phyloP scores from a whole-genome alignment of 2,329 filamentous ascomycete species.

The Arthrinium puccinioides region DNA sequence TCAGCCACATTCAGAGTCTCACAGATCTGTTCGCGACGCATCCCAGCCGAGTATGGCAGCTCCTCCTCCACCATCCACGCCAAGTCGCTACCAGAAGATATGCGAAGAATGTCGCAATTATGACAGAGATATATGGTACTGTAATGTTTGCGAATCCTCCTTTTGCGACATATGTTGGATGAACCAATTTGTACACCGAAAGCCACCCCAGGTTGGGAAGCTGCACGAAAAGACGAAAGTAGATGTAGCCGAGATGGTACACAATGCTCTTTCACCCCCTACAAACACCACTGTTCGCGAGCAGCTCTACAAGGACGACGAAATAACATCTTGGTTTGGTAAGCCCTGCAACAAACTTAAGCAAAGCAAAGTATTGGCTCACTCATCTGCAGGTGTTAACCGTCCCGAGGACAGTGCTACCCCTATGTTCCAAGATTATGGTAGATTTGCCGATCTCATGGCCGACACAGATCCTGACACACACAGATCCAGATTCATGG shows the following conservation, averaged over 20 bases:
- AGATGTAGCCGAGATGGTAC: conserved; percentile 2
- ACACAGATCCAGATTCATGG: not conserved
- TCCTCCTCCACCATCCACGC: not conserved
- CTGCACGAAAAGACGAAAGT: conserved; percentile 1
- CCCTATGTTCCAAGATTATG: conserved; percentile 30
- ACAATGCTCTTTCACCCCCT: conserved; percentile 1
- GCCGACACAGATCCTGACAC: conserved; percentile 5
- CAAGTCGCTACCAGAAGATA: not conserved
- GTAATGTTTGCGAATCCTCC: conserved; percentile 2
- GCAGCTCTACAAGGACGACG: conserved; percentile 2
- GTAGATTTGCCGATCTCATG: conserved; percentile 29
- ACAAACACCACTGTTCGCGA: not conserved
- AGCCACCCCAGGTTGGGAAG: not conserved
- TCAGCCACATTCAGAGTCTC: too few species aligned
- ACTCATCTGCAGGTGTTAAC: conserved; percentile 2
- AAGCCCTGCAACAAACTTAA: not conserved
- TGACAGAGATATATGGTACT: conserved; percentile 1
- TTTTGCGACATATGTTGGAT: conserved; percentile 1
- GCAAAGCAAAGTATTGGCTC: not conserved
- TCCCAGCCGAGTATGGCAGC: not conserved
- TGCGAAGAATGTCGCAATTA: conserved; percentile 1
- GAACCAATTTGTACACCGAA: conserved; percentile 2
- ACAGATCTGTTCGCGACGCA: too few species aligned
- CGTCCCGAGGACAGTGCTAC: conserved; percentile 6
- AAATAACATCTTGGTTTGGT: conserved; percentile 4